Evolutionary conservation across 768 basidiomycete genomes (phyloP).

Genomic region (Wakefieldia striispora): DNA sequence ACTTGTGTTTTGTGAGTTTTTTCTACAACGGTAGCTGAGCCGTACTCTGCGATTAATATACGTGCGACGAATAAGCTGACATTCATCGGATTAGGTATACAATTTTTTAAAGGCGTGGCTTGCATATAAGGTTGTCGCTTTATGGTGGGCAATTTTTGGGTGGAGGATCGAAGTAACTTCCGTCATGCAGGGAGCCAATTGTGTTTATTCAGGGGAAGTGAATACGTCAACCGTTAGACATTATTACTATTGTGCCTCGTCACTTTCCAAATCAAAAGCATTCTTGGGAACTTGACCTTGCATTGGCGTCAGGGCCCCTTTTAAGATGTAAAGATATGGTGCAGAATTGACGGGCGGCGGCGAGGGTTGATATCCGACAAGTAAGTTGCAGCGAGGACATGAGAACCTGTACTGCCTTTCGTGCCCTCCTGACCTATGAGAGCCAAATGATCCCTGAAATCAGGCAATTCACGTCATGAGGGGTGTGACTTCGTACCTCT

Average conservation of each 20-base stretch:
- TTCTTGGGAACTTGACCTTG: slow-evolving; percentile 86
- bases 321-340: slow-evolving; percentile 75
- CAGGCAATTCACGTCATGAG: slow-evolving; percentile 13
- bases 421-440: slow-evolving; percentile 57
- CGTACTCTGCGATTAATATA: slow-evolving; percentile 14
- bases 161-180: too few species aligned
- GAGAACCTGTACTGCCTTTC: slow-evolving; percentile 72
- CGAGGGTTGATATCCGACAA: slow-evolving; percentile 68
- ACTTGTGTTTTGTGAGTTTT: slow-evolving; percentile 49
- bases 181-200: too few species aligned
- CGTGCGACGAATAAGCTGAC: slow-evolving; percentile 8
- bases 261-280: slow-evolving; percentile 64
- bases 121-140: too few species aligned
- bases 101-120: too few species aligned
- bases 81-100: neutral
- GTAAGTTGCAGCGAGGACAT: slow-evolving; percentile 49
- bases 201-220: neutral
- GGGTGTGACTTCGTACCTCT: slow-evolving; percentile 54
- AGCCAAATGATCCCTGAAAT: slow-evolving; percentile 11
- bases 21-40: slow-evolving; percentile 90
- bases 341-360: slow-evolving; percentile 76
- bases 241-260: neutral
- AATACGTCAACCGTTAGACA: slow-evolving; percentile 3
- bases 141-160: too few species aligned
- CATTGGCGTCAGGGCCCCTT: slow-evolving; percentile 81